Conservation (phyloP, 805 yeast genomes). For the Yarrowia deformans region DNA sequence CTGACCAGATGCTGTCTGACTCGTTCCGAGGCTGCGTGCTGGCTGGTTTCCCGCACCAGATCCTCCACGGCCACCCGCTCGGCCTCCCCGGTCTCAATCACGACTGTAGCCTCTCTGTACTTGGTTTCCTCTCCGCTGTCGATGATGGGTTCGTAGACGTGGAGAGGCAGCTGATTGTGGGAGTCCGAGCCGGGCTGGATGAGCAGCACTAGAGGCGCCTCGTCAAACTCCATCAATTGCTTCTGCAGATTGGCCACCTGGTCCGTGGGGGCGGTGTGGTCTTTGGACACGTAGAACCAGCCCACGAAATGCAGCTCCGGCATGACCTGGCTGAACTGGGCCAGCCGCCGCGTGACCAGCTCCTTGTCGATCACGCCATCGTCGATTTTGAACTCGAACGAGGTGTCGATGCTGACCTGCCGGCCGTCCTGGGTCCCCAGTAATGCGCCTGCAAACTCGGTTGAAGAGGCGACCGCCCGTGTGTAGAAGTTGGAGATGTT, state of each 20-base stretch:
- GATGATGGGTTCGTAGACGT: conserved; percentile 43
- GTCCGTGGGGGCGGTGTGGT: conserved; percentile 33
- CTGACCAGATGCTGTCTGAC: conserved; percentile 40
- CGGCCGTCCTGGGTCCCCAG: conserved; percentile 48
- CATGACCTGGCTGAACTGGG: conserved; percentile 43
- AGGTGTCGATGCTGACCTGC: conserved; percentile 47
- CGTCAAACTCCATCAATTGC: conserved; percentile 42
- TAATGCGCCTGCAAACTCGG: conserved; percentile 49
- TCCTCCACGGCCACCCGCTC: conserved; percentile 49
- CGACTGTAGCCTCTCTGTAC: conserved; percentile 44
- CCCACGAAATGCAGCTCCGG: conserved; percentile 50
- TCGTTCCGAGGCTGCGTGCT: conserved; percentile 37
- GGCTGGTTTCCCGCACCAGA: conserved; percentile 42
- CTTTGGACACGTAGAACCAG: conserved; percentile 46
- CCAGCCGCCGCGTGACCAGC: conserved; percentile 13
- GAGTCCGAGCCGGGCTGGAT: conserved; percentile 42
- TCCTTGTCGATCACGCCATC: conserved; percentile 45
- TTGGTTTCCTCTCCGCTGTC: conserved; percentile 37
- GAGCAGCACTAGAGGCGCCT: conserved; percentile 42
- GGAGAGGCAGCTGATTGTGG: conserved; percentile 44
- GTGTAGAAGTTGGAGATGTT: conserved; percentile 51
- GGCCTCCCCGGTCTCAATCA: conserved; percentile 47
- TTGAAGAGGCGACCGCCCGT: conserved; percentile 42
- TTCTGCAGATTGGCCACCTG: conserved; percentile 41
- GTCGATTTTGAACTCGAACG: conserved; percentile 47